Evolutionary conservation across 106 monocot genomes (phyloP), one percentile per base, ranked within the genome.

Genomic region (Platanthera zijinensis): DNA sequence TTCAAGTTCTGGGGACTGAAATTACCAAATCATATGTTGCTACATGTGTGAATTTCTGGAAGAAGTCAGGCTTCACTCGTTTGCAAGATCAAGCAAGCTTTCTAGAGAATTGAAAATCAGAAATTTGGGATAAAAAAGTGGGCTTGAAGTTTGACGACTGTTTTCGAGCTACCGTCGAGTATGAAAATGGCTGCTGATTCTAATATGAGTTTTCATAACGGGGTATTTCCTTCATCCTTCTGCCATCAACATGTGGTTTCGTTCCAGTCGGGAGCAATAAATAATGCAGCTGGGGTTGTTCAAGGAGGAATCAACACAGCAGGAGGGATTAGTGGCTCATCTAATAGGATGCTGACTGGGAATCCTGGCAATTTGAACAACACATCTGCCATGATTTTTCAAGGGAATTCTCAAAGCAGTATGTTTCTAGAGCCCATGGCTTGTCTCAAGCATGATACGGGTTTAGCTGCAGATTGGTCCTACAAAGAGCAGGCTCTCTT

Each of bases 121-220:
- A 72, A 72, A 8, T 72, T 72, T 10, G 19, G 2, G 8, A 2
- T 9, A 21, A 2, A 13, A n/a, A 71, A 7, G 30, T 13, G 17
- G 14, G 18, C 22, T 30, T 67, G 9, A 10, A 22, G 32, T 39
- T 32, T 10, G 12, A 7, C 5, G 2, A 46, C 10, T 32, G 66
- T 3, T 71, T 71, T 14, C 48, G 9, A 49, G 71, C 48, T 71
- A 6, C 18, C 51, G 39, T 32, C 49, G 76, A 12, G 22, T 11
- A 76, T 77, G 79, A 80, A 53, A 9, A 93, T 97, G 93, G 84
- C 90, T 21, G 79, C 90, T 8, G 86, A 93, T 78, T 80, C 83
- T 22, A 90, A 87, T 81, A 85, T 87, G 81, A 83, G 78, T 71
- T 87, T 90, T 76, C 75, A 84, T 52, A 85, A 81, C 48, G 84